Evolutionary conservation across 192 early-diverging fungal genomes (phyloP).

Genomic region (Gonapodya prolifera): DNA sequence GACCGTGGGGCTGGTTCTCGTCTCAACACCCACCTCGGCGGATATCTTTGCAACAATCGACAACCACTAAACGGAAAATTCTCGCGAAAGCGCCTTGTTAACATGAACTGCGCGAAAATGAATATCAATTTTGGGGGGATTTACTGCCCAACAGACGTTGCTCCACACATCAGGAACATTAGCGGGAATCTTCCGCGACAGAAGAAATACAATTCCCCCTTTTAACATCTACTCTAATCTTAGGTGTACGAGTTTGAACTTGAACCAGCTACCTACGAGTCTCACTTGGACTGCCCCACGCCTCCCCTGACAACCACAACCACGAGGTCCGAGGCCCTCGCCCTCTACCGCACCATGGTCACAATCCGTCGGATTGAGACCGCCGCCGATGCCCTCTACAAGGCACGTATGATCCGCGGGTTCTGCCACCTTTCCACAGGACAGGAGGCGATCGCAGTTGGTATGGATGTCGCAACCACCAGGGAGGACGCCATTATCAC

Average conservation of each 20-base stretch:
- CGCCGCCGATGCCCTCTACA: conserved; percentile 89
- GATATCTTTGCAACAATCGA: no score
- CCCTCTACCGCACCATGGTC: conserved; percentile 81
- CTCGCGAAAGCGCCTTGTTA: no score
- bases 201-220: no score
- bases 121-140: no score
- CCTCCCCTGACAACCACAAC: conserved; percentile 48
- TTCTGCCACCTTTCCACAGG: conserved; percentile 98
- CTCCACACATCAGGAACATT: no score
- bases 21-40: no score
- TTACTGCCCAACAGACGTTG: no score
- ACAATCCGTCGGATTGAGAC: conserved; percentile 84
- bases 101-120: no score
- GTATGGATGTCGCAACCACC: conserved; percentile 84
- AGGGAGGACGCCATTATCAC: conserved; percentile 89
- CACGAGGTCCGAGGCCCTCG: conserved; percentile 58
- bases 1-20: no score
- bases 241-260: conserved; percentile 50
- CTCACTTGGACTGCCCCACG: conserved; percentile 62
- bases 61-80: no score
- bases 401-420: conserved; percentile 89
- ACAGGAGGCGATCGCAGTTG: conserved; percentile 88
- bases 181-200: no score
- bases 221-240: no score
- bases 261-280: conserved; percentile 57